Conservation (phyloP, 768 basidiomycete genomes). For the Phylloporus arenicola region DNA sequence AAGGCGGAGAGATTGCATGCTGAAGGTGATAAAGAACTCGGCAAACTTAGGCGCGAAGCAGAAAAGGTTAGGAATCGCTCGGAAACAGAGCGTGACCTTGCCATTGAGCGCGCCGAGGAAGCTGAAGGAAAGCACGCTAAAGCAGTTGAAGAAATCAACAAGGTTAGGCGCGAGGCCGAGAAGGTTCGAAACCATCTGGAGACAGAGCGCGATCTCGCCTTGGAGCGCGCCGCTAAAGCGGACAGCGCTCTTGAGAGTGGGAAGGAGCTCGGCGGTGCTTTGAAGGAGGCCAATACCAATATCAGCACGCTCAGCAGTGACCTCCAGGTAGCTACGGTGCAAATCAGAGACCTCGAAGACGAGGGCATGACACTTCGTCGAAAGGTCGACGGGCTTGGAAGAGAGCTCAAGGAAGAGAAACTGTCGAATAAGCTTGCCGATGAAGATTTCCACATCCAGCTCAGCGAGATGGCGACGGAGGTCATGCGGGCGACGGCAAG, state of each 20-base stretch:
- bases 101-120: slow-evolving; percentile 39
- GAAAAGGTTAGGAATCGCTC: slow-evolving; percentile 42
- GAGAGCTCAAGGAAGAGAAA: slow-evolving; percentile 50
- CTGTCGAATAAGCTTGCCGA: slow-evolving; percentile 35
- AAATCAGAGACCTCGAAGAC: slow-evolving; percentile 58
- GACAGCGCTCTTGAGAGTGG: slow-evolving; percentile 59
- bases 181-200: not conserved
- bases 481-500: slow-evolving; percentile 30
- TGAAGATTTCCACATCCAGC: slow-evolving; percentile 35
- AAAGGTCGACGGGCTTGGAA: slow-evolving; percentile 51
- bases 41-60: slow-evolving; percentile 33
- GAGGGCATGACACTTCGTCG: slow-evolving; percentile 50
- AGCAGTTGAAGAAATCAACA: not conserved
- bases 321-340: slow-evolving; percentile 45
- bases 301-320: slow-evolving; percentile 52
- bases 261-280: slow-evolving; percentile 62
- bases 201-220: not conserved
- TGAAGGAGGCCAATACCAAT: slow-evolving; percentile 61
- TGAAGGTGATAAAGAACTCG: not conserved
- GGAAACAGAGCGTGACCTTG: slow-evolving; percentile 49
- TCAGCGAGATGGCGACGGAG: slow-evolving; percentile 27
- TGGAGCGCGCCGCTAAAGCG: slow-evolving; percentile 45
- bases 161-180: slow-evolving; percentile 1
- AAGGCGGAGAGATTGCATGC: not conserved
- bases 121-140: not conserved